These are phyloP conservation scores for Hortiboletus flavorubellus DNA, from an alignment of 768 basidiomycete species.

Conservation along the genomic window DNA sequence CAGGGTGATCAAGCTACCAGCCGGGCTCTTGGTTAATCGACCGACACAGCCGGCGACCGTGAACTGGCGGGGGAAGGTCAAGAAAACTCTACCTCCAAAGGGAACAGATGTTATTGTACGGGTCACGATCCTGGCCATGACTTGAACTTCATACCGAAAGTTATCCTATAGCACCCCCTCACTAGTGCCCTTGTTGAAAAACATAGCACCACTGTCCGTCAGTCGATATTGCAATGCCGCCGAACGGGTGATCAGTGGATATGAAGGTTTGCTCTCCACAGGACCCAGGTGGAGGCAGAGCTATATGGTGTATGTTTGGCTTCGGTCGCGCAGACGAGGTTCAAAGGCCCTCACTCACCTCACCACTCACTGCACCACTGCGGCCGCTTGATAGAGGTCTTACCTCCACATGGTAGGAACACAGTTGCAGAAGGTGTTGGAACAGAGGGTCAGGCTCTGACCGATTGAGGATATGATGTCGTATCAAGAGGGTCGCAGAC, in stretches of 20 bases:
- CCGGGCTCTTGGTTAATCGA: not conserved
- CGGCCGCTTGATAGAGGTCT: constrained; percentile 67
- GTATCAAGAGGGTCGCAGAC: constrained; percentile 53
- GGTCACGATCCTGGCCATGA: not conserved
- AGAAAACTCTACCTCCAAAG: not conserved
- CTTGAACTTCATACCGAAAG: not conserved
- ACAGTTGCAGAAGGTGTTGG: constrained; percentile 55
- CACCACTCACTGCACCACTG: constrained; percentile 76
- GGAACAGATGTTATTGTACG: not conserved
- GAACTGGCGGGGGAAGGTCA: not conserved
- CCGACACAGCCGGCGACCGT: not conserved
- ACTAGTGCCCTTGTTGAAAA: constrained; percentile 73
- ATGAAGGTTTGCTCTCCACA: constrained; percentile 28
- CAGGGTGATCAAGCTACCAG: not conserved
- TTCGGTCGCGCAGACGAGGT: not conserved
- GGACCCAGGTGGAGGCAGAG: constrained; percentile 61
- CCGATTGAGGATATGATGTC: constrained; percentile 58
- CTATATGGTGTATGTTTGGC: constrained; percentile 33
- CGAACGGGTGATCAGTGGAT: constrained; percentile 47
- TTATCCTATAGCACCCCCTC: constrained; percentile 53
- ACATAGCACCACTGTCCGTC: constrained; percentile 59
- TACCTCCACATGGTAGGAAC: constrained; percentile 70
- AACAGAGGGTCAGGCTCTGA: constrained; percentile 60
- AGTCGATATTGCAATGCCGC: constrained; percentile 68
- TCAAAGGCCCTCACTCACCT: constrained; percentile 41